Conservation (phyloP, 805 yeast genomes). For the Pichia phayaonensis region DNA sequence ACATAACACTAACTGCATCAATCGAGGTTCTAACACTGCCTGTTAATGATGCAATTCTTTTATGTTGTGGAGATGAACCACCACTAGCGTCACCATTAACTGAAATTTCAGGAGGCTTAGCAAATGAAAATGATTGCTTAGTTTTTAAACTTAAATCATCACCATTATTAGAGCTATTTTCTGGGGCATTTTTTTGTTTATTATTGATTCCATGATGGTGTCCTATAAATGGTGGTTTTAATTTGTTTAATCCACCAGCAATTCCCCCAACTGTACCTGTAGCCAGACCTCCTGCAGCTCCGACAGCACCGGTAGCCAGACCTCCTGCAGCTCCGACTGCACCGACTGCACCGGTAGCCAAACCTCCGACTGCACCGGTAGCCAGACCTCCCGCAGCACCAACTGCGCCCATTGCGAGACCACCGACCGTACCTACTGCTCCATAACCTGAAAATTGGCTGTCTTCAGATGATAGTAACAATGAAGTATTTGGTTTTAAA, state of each 20-base stretch:
- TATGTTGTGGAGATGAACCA: background rate
- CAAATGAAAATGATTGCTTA: background rate
- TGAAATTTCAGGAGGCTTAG: background rate
- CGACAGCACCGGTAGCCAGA: slow-evolving; percentile 37
- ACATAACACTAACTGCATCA: slow-evolving; percentile 27
- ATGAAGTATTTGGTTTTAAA: slow-evolving; percentile 50
- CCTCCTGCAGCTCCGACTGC: slow-evolving; percentile 39
- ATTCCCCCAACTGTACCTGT: slow-evolving; percentile 33
- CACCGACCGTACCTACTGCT: slow-evolving; percentile 32
- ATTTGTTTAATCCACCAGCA: slow-evolving; percentile 16
- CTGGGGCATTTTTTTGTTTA: slow-evolving; percentile 29
- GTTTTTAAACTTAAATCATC: background rate
- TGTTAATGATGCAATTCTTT: slow-evolving; percentile 4
- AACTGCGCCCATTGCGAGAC: slow-evolving; percentile 28
- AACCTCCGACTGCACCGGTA: slow-evolving; percentile 28
- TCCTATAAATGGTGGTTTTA: slow-evolving; percentile 2
- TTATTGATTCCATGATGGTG: slow-evolving; percentile 7
- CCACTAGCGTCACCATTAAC: background rate
- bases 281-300: slow-evolving; percentile 29
- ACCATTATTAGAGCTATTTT: slow-evolving; percentile 7
- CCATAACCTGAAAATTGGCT: slow-evolving; percentile 6
- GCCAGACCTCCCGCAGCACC: slow-evolving; percentile 34
- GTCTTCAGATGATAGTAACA: slow-evolving; percentile 39
- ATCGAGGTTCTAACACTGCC: slow-evolving; percentile 9
- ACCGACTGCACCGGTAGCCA: slow-evolving; percentile 31